phyloP scores from a whole-genome alignment of 352 stramenopile species.

The Globisporangium polare region DNA sequence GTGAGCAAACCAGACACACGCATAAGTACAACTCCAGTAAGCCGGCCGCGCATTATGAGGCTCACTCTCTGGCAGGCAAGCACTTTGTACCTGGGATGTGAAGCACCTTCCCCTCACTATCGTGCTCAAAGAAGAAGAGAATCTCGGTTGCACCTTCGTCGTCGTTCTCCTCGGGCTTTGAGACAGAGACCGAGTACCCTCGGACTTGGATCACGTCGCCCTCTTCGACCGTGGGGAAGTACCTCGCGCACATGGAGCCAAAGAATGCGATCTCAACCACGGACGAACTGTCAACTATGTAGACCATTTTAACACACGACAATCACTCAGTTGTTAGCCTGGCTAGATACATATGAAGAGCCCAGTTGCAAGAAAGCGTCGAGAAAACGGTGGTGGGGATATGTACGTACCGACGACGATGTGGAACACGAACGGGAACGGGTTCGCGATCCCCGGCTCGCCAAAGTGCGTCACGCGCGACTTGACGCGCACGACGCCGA shows the following conservation, averaged over 20 bases:
- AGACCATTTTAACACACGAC: not conserved
- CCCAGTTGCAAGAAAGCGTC: constrained; percentile 1
- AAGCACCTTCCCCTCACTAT: constrained; percentile 24
- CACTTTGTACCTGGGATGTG: constrained; percentile 32
- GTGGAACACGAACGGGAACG: constrained; percentile 68
- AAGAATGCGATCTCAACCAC: constrained; percentile 64
- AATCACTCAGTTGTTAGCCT: not conserved
- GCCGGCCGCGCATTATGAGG: not conserved
- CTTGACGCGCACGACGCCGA: constrained; percentile 54
- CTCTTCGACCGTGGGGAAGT: constrained; percentile 49
- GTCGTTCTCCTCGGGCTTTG: constrained; percentile 11
- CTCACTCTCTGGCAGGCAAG: not conserved
- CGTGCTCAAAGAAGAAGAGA: constrained; percentile 31
- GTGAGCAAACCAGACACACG: not conserved
- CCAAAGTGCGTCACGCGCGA: constrained; percentile 49
- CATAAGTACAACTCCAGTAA: not conserved
- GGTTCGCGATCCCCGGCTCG: constrained; percentile 31
- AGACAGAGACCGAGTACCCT: constrained; percentile 28
- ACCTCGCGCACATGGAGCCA: constrained; percentile 55
- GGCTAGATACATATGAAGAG: not conserved
- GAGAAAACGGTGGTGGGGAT: not conserved
- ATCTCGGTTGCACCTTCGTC: constrained; percentile 1
- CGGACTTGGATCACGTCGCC: constrained; percentile 57
- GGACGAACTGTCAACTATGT: constrained; percentile 35
- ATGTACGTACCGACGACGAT: constrained; percentile 37